phyloP scores from a whole-genome alignment of 2,329 filamentous ascomycete species.

The Dactylonectria estremocensis region DNA sequence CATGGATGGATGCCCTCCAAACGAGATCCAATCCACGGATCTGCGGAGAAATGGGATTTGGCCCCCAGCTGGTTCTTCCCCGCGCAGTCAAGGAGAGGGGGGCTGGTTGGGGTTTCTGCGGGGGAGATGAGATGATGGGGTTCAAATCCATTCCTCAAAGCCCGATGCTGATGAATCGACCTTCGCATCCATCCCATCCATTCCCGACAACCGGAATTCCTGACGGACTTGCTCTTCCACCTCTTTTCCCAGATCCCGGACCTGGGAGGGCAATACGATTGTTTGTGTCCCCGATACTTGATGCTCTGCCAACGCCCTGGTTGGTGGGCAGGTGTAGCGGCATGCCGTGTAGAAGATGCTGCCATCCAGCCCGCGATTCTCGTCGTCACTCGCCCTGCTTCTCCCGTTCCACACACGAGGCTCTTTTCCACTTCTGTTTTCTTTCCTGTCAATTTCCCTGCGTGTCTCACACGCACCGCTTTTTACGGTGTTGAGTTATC shows the following conservation, averaged over 20 bases:
- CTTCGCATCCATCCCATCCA: not conserved
- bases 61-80: constrained; percentile 38
- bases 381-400: not conserved
- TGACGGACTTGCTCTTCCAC: constrained; percentile 14
- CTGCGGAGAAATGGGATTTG: constrained; percentile 36
- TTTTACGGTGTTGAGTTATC: not conserved
- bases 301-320: not conserved
- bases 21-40: constrained; percentile 34
- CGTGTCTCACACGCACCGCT: not conserved
- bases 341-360: not conserved
- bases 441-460: not conserved
- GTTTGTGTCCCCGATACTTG: not conserved
- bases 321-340: not conserved
- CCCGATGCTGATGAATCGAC: not conserved
- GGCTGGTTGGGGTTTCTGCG: constrained; percentile 29
- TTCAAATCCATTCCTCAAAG: not conserved
- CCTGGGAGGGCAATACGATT: not conserved
- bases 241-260: not conserved
- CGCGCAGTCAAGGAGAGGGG: constrained; percentile 40
- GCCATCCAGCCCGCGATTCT: not conserved
- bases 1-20: not conserved
- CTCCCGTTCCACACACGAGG: not conserved
- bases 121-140: constrained; percentile 39
- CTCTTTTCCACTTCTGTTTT: not conserved
- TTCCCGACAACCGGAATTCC: not conserved